Conservation (phyloP, 2,329 filamentous ascomycete species). For the Colletotrichum sidae region DNA sequence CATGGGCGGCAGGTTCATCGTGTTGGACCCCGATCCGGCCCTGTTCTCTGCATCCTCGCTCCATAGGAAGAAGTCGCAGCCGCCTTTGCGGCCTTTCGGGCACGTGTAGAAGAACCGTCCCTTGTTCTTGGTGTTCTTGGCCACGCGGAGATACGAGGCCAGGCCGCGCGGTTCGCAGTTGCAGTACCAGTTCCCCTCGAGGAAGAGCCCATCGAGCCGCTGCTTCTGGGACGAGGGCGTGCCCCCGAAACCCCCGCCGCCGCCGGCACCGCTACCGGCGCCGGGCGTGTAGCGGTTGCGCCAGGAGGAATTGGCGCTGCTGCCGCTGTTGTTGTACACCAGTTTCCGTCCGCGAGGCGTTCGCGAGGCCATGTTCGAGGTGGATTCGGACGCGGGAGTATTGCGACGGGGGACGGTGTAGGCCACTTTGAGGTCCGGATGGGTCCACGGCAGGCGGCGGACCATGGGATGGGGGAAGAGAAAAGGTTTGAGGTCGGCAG, state of each 20-base stretch:
- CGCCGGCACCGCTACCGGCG: neutral
- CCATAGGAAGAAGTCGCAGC: slow-evolving; percentile 60
- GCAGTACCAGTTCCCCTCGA: slow-evolving; percentile 52
- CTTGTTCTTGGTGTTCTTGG: slow-evolving; percentile 52
- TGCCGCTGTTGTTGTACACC: slow-evolving; percentile 10
- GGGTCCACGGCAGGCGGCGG: slow-evolving; percentile 35
- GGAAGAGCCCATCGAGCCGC: slow-evolving; percentile 48
- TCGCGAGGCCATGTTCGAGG: slow-evolving; percentile 11
- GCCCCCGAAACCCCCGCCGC: neutral
- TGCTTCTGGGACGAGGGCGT: slow-evolving; percentile 43
- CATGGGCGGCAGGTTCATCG: slow-evolving; percentile 31
- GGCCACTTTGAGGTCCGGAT: slow-evolving; percentile 31
- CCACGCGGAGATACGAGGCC: slow-evolving; percentile 50
- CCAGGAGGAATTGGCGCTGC: slow-evolving; percentile 1
- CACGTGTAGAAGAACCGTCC: slow-evolving; percentile 58
- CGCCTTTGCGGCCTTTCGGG: slow-evolving; percentile 46
- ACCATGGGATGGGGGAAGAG: slow-evolving; percentile 14
- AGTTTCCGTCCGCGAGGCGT: slow-evolving; percentile 29
- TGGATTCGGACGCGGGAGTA: neutral
- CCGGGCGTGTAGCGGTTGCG: neutral
- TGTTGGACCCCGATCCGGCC: slow-evolving; percentile 7
- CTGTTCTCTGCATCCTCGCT: slow-evolving; percentile 49
- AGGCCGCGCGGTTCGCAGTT: slow-evolving; percentile 55
- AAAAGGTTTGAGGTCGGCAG: neutral
- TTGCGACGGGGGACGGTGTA: slow-evolving; percentile 2